Conservation (phyloP, 2,329 filamentous ascomycete species). For the Xylariomycetidae sp. region DNA sequence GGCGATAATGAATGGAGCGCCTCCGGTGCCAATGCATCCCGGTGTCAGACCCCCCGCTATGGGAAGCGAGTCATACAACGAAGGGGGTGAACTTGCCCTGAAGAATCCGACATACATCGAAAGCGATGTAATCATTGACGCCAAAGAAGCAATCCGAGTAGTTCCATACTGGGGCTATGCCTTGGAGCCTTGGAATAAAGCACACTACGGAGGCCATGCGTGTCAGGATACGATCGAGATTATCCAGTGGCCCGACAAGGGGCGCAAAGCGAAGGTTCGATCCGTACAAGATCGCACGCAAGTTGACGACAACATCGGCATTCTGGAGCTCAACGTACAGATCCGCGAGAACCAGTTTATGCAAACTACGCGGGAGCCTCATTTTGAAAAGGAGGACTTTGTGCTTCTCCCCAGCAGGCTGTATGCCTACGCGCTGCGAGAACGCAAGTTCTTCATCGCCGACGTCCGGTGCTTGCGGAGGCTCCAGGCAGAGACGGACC, state of each 20-base stretch:
- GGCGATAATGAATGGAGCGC: too few relatives aligned
- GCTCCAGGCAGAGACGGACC: not conserved
- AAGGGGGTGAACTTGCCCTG: too few relatives aligned
- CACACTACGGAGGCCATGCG: not conserved
- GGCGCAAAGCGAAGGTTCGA: not conserved
- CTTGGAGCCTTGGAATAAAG: not conserved
- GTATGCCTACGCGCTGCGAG: slow-evolving; percentile 5
- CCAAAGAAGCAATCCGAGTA: slow-evolving; percentile 4
- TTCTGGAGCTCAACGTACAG: not conserved
- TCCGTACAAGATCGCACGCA: slow-evolving; percentile 4
- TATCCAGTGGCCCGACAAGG: slow-evolving; percentile 1
- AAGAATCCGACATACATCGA: slow-evolving; percentile 2
- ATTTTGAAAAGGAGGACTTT: not conserved
- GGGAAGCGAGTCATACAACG: not conserved
- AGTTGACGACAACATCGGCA: not conserved
- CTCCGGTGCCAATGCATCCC: too few relatives aligned
- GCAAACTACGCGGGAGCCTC: not conserved
- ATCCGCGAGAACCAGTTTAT: not conserved
- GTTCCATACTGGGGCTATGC: too few relatives aligned
- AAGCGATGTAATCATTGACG: slow-evolving; percentile 5
- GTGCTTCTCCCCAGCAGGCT: not conserved
- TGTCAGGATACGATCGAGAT: slow-evolving; percentile 3
- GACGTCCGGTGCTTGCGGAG: slow-evolving; percentile 1
- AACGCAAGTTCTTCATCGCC: slow-evolving; percentile 5
- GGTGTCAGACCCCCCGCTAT: too few relatives aligned